phyloP scores from a whole-genome alignment of 1,284 basidiomycete genomes.

The Meira miltonrushii region DNA sequence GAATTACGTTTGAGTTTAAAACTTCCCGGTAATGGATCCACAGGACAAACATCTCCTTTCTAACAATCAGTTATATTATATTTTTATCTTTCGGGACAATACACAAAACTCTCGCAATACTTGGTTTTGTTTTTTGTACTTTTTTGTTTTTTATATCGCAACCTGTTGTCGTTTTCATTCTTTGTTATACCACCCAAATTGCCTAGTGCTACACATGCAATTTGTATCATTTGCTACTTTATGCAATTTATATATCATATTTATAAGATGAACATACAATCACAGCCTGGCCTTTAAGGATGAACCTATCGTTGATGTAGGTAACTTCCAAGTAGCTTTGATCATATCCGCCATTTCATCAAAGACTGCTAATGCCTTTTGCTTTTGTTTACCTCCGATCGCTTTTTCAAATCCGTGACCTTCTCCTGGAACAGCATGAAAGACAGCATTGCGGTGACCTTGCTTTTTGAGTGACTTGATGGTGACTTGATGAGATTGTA shows the following conservation, averaged over 20 bases:
- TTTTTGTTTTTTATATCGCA: too few relatives aligned
- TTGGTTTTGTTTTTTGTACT: too few relatives aligned
- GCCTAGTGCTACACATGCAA: too few relatives aligned
- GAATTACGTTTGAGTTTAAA: constrained; percentile 28
- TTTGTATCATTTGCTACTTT: too few relatives aligned
- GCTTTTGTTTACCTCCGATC: too few relatives aligned
- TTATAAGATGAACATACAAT: background rate
- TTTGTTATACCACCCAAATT: too few relatives aligned
- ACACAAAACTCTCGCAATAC: too few relatives aligned
- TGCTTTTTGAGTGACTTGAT: constrained; percentile 22
- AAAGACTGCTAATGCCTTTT: background rate
- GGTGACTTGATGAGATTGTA: constrained; percentile 25
- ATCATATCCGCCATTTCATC: background rate
- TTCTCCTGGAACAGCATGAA: constrained; percentile 29
- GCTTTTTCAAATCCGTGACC: constrained; percentile 49
- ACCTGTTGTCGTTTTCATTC: too few relatives aligned
- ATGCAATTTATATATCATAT: too few relatives aligned
- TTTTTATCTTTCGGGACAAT: background rate
- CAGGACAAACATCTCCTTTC: too few relatives aligned
- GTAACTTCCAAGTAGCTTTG: background rate
- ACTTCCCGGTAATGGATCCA: too few relatives aligned
- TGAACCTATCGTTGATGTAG: background rate
- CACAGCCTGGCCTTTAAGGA: background rate
- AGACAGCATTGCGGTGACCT: constrained; percentile 17
- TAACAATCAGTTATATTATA: background rate